Conservation (phyloP, 179 eudicot genomes). For the Heliamphora pulchella region DNA sequence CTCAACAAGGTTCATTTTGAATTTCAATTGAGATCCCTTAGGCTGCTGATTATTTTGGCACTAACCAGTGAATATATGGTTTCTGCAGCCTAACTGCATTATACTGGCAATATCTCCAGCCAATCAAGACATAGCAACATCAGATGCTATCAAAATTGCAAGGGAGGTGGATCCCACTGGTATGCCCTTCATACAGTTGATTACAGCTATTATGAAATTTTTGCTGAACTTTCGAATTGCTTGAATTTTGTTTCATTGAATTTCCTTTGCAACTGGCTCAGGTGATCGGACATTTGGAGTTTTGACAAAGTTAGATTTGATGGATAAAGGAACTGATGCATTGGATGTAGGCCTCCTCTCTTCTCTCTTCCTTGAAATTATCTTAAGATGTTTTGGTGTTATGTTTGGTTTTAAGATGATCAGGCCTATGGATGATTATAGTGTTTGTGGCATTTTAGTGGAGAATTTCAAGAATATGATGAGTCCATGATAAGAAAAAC, state of each 20-base stretch:
- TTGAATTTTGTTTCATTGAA: not conserved
- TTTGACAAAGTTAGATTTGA: constrained; percentile 76
- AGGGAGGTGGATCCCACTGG: constrained; percentile 83
- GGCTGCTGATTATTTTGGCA: not conserved
- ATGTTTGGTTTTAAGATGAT: not conserved
- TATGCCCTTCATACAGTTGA: constrained; percentile 20
- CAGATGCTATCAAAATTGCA: constrained; percentile 87
- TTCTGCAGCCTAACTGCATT: constrained; percentile 69
- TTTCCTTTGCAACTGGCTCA: constrained; percentile 24
- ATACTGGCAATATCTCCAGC: constrained; percentile 94
- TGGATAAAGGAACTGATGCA: constrained; percentile 97
- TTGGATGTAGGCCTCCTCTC: constrained; percentile 48
- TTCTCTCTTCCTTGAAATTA: no score
- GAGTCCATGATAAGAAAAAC: not conserved
- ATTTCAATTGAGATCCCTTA: not conserved
- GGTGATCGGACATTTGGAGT: constrained; percentile 95
- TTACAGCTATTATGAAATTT: not conserved
- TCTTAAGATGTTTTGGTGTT: not conserved
- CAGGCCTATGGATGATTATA: not conserved
- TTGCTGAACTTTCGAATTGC: constrained; percentile 2
- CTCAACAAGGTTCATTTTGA: no score
- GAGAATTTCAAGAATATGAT: not conserved
- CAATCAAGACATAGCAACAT: constrained; percentile 94
- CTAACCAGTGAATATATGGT: constrained; percentile 11
- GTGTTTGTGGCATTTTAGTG: not conserved